Percentiles rank a stretch among this genome's conserved stretches.
Conservation (phyloP, 495 filamentous ascomycete genomes). For the Xylaria bambusicola region DNA sequence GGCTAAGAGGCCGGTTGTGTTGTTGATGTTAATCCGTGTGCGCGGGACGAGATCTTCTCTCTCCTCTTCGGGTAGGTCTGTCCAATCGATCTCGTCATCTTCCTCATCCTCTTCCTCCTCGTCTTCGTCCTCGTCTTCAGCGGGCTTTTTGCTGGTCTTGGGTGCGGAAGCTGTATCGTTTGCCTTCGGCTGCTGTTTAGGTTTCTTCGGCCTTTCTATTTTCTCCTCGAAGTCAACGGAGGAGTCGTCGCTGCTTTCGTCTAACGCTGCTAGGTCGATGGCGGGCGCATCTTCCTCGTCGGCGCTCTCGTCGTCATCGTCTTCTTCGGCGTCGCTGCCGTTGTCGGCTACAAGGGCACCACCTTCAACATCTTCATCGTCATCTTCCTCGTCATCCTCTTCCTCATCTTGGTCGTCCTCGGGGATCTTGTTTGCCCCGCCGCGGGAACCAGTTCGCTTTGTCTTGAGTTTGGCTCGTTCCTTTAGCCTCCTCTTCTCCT, state of each 20-base stretch:
- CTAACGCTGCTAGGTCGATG: slow-evolving; percentile 15
- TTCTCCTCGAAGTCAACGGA: slow-evolving; percentile 39
- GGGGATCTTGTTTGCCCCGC: slow-evolving; percentile 37
- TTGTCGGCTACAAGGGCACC: slow-evolving; percentile 23
- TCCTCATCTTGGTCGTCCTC: slow-evolving; percentile 41
- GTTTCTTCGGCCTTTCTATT: slow-evolving; percentile 36
- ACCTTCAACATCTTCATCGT: slow-evolving; percentile 45
- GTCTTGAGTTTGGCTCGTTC: slow-evolving; percentile 58
- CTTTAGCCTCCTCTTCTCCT: slow-evolving; percentile 53
- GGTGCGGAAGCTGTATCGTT: too few relatives aligned
- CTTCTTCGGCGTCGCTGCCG: slow-evolving; percentile 16
- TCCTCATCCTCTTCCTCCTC: slow-evolving; percentile 56
- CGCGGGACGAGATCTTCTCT: slow-evolving; percentile 72
- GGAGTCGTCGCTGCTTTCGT: slow-evolving; percentile 34
- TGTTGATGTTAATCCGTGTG: slow-evolving; percentile 96
- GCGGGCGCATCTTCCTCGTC: slow-evolving; percentile 15
- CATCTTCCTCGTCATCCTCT: slow-evolving; percentile 46
- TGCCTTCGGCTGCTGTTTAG: too few relatives aligned
- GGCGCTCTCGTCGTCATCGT: slow-evolving; percentile 19
- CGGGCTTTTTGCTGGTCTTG: slow-evolving; percentile 26
- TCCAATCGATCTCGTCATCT: slow-evolving; percentile 54
- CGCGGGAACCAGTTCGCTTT: slow-evolving; percentile 36
- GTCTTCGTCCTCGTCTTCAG: slow-evolving; percentile 34
- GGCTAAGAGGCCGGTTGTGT: slow-evolving; percentile 78
- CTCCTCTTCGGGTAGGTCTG: slow-evolving; percentile 15